These are phyloP conservation scores for Neurospora sp. DNA, from an alignment of 495 filamentous ascomycete genomes.

Conservation along the genomic window DNA sequence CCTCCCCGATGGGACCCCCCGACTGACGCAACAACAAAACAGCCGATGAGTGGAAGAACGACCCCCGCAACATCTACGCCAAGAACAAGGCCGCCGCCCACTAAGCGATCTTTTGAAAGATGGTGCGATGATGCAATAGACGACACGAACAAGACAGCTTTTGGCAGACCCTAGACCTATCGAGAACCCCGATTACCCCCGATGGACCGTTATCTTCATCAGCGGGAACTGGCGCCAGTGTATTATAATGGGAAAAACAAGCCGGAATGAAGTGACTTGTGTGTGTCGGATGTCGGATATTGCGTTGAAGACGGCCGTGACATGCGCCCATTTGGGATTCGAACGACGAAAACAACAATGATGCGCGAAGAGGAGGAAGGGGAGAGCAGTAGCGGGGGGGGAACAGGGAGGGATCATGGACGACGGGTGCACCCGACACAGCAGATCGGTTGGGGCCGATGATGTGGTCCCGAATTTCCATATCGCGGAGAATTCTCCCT, in stretches of 20 bases:
- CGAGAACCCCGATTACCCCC: not conserved
- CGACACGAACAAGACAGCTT: not conserved
- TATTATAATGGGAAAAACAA: constrained; percentile 19
- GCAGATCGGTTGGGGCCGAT: not conserved
- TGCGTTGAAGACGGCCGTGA: not conserved
- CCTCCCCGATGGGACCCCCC: not conserved
- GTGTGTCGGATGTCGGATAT: not conserved
- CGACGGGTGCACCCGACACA: not conserved
- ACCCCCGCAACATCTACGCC: constrained; percentile 76
- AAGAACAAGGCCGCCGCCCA: constrained; percentile 41
- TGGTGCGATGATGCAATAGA: constrained; percentile 7
- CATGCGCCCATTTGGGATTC: not conserved
- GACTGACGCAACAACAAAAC: not conserved
- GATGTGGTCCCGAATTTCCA: not conserved
- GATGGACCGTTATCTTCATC: not conserved
- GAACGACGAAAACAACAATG: not conserved
- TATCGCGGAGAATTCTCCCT: too few relatives aligned
- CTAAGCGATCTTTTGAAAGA: constrained; percentile 9
- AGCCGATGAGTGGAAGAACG: constrained; percentile 93
- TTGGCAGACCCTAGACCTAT: not conserved
- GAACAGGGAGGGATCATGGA: not conserved
- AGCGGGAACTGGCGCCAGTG: constrained; percentile 9
- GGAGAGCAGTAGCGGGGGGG: not conserved
- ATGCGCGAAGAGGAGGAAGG: not conserved
- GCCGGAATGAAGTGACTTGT: constrained; percentile 3